These are phyloP conservation scores for Allomyces javanicus DNA, from an alignment of 192 early-diverging fungal species.

Conservation along the genomic window DNA sequence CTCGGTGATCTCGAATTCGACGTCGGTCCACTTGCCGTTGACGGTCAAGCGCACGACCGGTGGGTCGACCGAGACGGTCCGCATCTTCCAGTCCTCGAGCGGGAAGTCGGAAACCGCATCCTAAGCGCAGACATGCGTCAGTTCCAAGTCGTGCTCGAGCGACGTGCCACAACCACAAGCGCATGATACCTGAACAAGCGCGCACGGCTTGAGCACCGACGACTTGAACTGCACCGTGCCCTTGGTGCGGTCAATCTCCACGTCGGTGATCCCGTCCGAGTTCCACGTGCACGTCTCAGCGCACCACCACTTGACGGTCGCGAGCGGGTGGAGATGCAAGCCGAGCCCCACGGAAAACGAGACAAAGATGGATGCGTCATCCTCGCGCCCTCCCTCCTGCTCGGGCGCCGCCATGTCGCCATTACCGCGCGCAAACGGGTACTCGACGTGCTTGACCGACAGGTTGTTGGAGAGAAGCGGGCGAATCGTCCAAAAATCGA, in stretches of 20 bases:
- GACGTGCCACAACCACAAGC: too few species aligned
- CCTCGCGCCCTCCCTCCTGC: background rate
- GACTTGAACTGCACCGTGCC: background rate
- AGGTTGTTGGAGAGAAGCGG: background rate
- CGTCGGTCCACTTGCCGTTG: background rate
- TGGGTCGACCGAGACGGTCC: too few species aligned
- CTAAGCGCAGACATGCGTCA: too few species aligned
- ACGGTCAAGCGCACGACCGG: background rate
- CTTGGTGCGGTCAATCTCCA: background rate
- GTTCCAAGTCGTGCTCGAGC: too few species aligned
- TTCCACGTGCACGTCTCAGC: background rate
- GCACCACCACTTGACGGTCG: background rate
- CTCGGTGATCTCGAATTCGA: background rate
- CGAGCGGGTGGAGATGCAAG: background rate
- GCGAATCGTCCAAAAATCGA: background rate
- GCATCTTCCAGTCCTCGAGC: too few species aligned
- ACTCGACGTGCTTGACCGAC: background rate
- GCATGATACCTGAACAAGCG: background rate
- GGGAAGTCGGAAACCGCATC: too few species aligned
- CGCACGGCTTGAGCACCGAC: background rate
- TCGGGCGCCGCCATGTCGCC: background rate
- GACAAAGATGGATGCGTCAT: background rate
- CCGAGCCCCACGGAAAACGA: background rate
- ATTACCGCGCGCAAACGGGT: background rate
- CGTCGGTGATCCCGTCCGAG: background rate